These are phyloP conservation scores for Hypoxylon sp. DNA, from an alignment of 2,329 filamentous ascomycete species.

Conservation along the genomic window DNA sequence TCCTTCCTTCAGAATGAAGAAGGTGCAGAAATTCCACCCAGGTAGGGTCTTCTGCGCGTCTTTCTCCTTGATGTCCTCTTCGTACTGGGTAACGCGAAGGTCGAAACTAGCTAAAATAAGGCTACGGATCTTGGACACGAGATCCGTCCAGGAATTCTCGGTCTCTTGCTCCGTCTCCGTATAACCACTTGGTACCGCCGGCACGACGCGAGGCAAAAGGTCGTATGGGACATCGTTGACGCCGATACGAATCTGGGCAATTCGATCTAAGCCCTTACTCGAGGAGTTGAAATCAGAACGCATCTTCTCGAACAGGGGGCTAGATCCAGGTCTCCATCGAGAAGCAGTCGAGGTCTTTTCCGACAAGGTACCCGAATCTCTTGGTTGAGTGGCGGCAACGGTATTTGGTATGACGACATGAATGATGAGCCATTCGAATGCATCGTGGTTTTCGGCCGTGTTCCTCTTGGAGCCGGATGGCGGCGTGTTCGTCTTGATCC, in stretches of 20 bases:
- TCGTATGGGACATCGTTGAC: conserved; percentile 74
- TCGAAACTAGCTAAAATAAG: conserved; percentile 92
- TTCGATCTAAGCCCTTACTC: conserved; percentile 76
- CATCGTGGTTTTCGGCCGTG: conserved; percentile 91
- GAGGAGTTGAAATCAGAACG: conserved; percentile 86
- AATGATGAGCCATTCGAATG: conserved; percentile 93
- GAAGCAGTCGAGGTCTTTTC: conserved; percentile 69
- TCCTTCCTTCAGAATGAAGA: conserved; percentile 97
- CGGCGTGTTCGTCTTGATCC: conserved; percentile 82
- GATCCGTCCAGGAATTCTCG: conserved; percentile 82
- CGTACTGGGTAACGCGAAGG: conserved; percentile 88
- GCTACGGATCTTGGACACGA: conserved; percentile 86
- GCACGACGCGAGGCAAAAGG: conserved; percentile 68
- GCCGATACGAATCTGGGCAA: conserved; percentile 85
- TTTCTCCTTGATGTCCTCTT: conserved; percentile 95
- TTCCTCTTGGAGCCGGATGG: conserved; percentile 67
- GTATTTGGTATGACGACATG: conserved; percentile 93
- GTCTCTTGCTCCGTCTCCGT: conserved; percentile 79
- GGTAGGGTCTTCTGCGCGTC: conserved; percentile 86
- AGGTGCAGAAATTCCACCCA: conserved; percentile 99
- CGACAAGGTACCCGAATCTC: conserved; percentile 63
- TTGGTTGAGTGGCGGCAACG: conserved; percentile 78
- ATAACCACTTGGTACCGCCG: conserved; percentile 70
- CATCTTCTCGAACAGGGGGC: conserved; percentile 87
- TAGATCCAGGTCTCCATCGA: conserved; percentile 81